Evolutionary conservation across 805 yeast genomes (phyloP), one percentile per base, ranked within the genome.

Genomic region (Starmerella stigmatis): DNA sequence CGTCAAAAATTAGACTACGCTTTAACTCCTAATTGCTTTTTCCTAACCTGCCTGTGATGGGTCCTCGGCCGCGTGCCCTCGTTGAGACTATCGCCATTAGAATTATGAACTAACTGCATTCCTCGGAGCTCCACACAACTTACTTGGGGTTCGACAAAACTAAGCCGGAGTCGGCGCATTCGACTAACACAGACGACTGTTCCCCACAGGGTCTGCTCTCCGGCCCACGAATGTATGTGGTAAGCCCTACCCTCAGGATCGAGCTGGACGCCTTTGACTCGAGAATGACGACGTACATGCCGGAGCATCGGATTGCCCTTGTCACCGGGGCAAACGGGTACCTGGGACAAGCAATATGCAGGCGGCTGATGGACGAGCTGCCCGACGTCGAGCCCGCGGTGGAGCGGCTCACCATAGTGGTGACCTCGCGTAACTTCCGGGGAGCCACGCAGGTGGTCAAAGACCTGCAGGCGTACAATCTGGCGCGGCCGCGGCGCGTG

Each of bases 381-480:
- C 38, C 42, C 17, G 25, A 4, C 19, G 26, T 45, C 22, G 16
- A 26, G 12, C 78, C 81, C 5, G 60, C 66, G 1, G 69, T 69
- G 16, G 66, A 67, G 8, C 69, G 81, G 47, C 57, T 92, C 39
- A 86, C 96, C 1, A 67, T 92, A 9, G 77, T 92, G 10, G 86
- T 89, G 10, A 88, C 97, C 0, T 83, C 96, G 4, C 71, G 99
- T 54, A 84, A 94, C 0, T 69, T 89, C 38, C 86, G 94, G 7
- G 76, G 86, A 46, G 96, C 79, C 4, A 79, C 79, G 46, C 86
- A 81, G 51, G 79, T 79, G 19, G 83, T 89, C 41, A 70, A 68
- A 21, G 63, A 64, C 37, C 75, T 86, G 48, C 58, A 57, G 36
- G 49, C 49, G 34, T 55, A 49, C 44, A 51, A 57, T 16, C 46